Percentiles rank a stretch among this genome's conserved stretches.
phyloP scores from a whole-genome alignment of 768 basidiomycete genomes.

The Hygrocybe coccinea region DNA sequence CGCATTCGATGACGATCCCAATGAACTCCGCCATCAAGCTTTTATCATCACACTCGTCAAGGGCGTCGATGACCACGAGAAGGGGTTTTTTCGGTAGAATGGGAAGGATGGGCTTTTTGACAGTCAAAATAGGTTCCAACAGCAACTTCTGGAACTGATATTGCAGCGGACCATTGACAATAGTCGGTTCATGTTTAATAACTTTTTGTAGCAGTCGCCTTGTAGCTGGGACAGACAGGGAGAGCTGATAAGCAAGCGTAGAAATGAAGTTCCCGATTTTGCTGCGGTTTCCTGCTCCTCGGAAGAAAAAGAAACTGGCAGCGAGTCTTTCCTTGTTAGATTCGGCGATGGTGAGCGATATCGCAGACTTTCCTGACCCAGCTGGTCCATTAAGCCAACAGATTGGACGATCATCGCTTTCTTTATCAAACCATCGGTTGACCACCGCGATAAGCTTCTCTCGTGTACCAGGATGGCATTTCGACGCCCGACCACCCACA shows the following conservation, averaged over 20 bases:
- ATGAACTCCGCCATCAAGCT: not conserved
- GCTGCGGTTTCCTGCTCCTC: slow-evolving; percentile 18
- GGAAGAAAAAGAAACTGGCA: slow-evolving; percentile 33
- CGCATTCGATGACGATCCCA: not conserved
- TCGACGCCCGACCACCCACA: not conserved
- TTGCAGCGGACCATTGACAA: slow-evolving; percentile 1
- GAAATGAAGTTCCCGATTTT: slow-evolving; percentile 19
- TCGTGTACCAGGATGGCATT: slow-evolving; percentile 16
- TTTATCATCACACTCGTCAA: slow-evolving; percentile 13
- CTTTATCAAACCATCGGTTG: slow-evolving; percentile 4
- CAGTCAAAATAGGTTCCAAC: slow-evolving; percentile 9
- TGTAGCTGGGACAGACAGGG: slow-evolving; percentile 1
- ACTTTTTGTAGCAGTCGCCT: not conserved
- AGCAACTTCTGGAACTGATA: slow-evolving; percentile 14
- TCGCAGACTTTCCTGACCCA: slow-evolving; percentile 19
- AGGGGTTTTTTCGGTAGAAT: not conserved
- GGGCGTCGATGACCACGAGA: slow-evolving; percentile 11
- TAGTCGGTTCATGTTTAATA: slow-evolving; percentile 6
- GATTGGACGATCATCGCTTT: not conserved
- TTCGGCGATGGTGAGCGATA: slow-evolving; percentile 18
- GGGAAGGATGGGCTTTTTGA: not conserved
- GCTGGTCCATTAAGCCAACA: slow-evolving; percentile 18
- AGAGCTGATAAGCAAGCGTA: slow-evolving; percentile 25
- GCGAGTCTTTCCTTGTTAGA: slow-evolving; percentile 15
- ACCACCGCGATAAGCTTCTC: slow-evolving; percentile 1